Percentiles rank a stretch among this genome's conserved stretches.
Conservation (phyloP, 371 early-diverging fungal genomes). For the Mucor irregularis region DNA sequence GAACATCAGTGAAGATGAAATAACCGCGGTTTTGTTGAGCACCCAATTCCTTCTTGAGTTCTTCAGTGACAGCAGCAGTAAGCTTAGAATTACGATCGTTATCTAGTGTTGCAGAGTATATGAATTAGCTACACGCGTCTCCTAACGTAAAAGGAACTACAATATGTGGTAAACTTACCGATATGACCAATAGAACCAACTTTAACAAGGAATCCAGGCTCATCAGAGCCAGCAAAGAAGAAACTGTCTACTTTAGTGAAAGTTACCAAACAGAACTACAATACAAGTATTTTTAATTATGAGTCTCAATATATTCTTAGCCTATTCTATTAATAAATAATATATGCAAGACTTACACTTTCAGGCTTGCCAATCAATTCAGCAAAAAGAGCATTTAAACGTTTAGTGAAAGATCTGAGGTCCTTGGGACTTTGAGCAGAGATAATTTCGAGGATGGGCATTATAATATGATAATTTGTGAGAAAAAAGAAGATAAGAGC, state of each 20-base stretch:
- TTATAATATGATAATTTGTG: slow-evolving; percentile 1
- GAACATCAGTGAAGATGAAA: slow-evolving; percentile 40
- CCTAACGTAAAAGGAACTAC: too few species aligned
- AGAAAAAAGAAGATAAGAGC: slow-evolving; percentile 1
- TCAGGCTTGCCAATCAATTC: slow-evolving; percentile 51
- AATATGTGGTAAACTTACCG: too few species aligned
- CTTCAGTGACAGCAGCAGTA: slow-evolving; percentile 20
- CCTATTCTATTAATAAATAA: neutral
- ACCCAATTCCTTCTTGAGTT: slow-evolving; percentile 37
- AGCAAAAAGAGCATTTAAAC: slow-evolving; percentile 34
- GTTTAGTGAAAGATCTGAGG: slow-evolving; percentile 32
- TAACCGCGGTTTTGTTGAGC: slow-evolving; percentile 34
- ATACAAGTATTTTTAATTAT: neutral
- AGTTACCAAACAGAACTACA: slow-evolving; percentile 46
- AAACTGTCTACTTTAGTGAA: slow-evolving; percentile 37
- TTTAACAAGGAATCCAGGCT: slow-evolving; percentile 41
- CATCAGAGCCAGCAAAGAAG: slow-evolving; percentile 33
- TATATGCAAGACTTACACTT: slow-evolving; percentile 67
- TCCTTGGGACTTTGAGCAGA: slow-evolving; percentile 39
- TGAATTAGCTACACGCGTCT: too few species aligned
- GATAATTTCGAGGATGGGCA: slow-evolving; percentile 51
- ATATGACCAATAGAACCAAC: slow-evolving; percentile 47
- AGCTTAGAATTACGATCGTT: slow-evolving; percentile 40
- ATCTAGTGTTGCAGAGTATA: too few species aligned
- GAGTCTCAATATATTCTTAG: neutral